These are phyloP conservation scores for Penicillium waksmanii DNA, from an alignment of 495 filamentous ascomycete species.

Conservation along the genomic window DNA sequence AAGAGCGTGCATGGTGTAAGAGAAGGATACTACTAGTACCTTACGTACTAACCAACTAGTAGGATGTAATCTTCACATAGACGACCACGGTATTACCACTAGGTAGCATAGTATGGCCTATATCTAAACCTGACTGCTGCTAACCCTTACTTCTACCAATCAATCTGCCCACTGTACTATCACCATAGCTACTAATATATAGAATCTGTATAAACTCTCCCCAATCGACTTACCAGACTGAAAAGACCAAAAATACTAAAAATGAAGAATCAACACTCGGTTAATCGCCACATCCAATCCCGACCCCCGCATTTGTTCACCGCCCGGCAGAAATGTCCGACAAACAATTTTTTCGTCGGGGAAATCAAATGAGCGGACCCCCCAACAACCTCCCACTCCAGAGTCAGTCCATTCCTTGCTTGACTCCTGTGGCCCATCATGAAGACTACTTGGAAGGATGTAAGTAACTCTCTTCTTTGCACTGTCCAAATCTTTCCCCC, in stretches of 20 bases:
- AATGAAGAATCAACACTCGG: slow-evolving; percentile 16
- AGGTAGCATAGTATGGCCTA: no score
- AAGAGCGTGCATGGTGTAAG: neutral
- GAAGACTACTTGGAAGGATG: slow-evolving; percentile 76
- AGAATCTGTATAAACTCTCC: no score
- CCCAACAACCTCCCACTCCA: slow-evolving; percentile 33
- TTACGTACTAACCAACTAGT: no score
- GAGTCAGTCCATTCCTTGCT: slow-evolving; percentile 23
- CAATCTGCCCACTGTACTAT: no score
- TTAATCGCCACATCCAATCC: slow-evolving; percentile 29
- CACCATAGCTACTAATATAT: no score
- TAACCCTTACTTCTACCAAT: no score
- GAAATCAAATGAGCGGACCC: slow-evolving; percentile 25
- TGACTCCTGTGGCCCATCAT: slow-evolving; percentile 54
- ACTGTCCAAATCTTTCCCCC: neutral
- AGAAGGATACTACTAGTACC: no score
- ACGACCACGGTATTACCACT: no score
- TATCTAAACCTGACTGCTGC: no score
- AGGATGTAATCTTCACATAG: no score
- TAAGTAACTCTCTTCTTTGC: slow-evolving; percentile 25
- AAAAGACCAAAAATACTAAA: no score
- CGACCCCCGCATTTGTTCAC: slow-evolving; percentile 36
- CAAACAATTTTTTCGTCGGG: slow-evolving; percentile 35
- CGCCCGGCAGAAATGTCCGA: slow-evolving; percentile 42
- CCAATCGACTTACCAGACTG: no score